Evolutionary conservation across 2,329 filamentous ascomycete species (phyloP), one percentile per base, ranked within the genome.

Genomic region (Neofusicoccum laricinum): DNA sequence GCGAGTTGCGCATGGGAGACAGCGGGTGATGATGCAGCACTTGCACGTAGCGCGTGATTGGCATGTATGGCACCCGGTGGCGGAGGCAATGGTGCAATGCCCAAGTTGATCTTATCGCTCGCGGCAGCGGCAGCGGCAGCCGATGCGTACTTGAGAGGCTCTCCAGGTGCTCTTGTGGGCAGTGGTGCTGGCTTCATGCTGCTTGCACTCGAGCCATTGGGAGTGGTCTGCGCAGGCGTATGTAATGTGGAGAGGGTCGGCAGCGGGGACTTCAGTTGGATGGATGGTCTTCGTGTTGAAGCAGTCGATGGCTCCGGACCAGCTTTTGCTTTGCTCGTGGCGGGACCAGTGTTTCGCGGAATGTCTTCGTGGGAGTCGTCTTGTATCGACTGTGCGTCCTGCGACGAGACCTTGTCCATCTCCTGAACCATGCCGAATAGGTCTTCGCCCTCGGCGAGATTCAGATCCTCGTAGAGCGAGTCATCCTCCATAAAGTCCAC

Each of bases 141-240:
- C 41, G 95, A 98, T 49, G 95, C 95, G 75, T 99, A 99, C 79
- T 98, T 98, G 69, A 99, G 83, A 1, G 91, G 92, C 76, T 98
- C 94, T 53, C 93, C 93, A 3, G 92, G 90, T 6, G 91, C 88
- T 75, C 94, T 87, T 65, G 91, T 88, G 1, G 95, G 95, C 71
- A 93, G 80, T 17, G 92, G 89, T 17, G 95, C 95, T 12, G 95
- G 94, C 81, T 98, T 99, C 94, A 98, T 98, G 61, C 84, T 81
- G 61, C 83, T 83, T 61, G 82, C 83, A 64, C 84, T 80, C 58
- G 84, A 78, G 73, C 85, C 85, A 74, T 85, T 90, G 69, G 85
- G 84, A 65, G 85, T 84, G 64, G 82, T 86, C 11, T 87, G 78
- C 70, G 90, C 76, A 5, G 90, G 88, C 34, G 88, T 89, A 76